Evolutionary conservation across 2,329 filamentous ascomycete genomes (phyloP), one percentile per base, ranked within the genome.

Genomic region (Fusarium pininemorale): DNA sequence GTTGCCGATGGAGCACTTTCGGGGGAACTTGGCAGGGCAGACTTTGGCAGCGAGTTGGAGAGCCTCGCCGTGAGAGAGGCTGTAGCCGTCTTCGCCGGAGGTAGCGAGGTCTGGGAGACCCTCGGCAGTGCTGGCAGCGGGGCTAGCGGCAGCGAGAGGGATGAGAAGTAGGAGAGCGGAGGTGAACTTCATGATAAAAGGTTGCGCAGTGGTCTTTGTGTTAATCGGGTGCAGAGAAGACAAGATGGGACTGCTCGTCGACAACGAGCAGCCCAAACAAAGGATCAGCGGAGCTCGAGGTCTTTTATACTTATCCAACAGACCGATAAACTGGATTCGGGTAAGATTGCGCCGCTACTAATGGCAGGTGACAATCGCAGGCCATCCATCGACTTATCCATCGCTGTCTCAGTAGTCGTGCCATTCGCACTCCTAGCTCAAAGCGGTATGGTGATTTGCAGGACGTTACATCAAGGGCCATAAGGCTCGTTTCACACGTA

Each of bases 21-120:
- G 32, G 12, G 69, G 69, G n/a, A 58, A 71, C 6, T 70, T 71
- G 56, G 66, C 56, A 22, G 69, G 66, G 41, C 69, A 71, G 18
- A 64, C 51, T 11, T n/a, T 37, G 16, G 66, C 66, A 9, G 69
- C 69, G 4, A 60, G 50, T 22, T 60, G 44, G 13, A 61, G 22
- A 4, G 39, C 61, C 8, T 54, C 66, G 1, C 61, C 56, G 9
- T 56, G 26, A 4, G 39, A 51, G 28, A 41, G 28, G 58, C 42
- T 10, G 18, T 55, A 55, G 37, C 66, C 56, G 9, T 47, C 66
- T 28, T 71, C 61, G 0, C 41, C 61, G 2, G 56, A 51, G 10
- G 66, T 66, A 2, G 55, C 12, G 24, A 71, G 69, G 30, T 70
- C 69, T 20, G 66, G 61, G 2, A 71, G 61, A 18, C 39, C 69